Evolutionary conservation across 192 early-diverging fungal genomes (phyloP), one percentile per base, ranked within the genome.

Genomic region (Pilaira anomala): DNA sequence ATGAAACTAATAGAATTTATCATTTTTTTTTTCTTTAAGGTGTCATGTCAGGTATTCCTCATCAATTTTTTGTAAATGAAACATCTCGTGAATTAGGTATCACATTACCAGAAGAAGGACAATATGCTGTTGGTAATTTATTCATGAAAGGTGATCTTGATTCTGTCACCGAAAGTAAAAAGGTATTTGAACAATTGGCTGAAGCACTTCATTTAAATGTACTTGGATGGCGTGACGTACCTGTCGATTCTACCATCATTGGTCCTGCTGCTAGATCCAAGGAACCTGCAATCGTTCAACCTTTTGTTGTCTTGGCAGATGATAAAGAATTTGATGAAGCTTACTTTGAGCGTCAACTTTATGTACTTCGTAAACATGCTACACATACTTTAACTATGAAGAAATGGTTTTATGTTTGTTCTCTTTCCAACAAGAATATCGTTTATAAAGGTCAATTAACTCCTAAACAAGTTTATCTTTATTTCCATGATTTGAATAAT

Each of bases 401-500:
- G 59, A 94, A 91, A 75, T 94, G 93, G 93, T 96, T 96, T 77
- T 99, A 99, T 71, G 88, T 96, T 39, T 99, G 97, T 80, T 97
- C 97, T 24, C 83, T 99, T 18, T 93, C 91, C 6, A 91, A 86
- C 73, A 86, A 91, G 68, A 93, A 89, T 72, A 96, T 99, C 60
- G 83, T 95, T 50, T 99, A 99, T 83, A 99, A 99, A 87, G 97
- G 97, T 44, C 91, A 92, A 73, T 86, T 99, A 46, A 86, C 94
- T 7, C 95, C 97, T 11, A 87, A 85, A 19, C 97, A 99, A 71
- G 95, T 99, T 3, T 96, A 93, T 72, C 80, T 85, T 56, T 99
- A 95, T 79, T 99, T 91, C 72, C 76, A 84, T 58, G 97, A 99
- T 77, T 81, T 99, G 48, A 82, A 83, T 61, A 91, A 97, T 72